A percentile compares a stretch with the other conserved stretches of the same genome.
phyloP scores from a whole-genome alignment of 192 early-diverging fungal genomes.

The Backusella circina region DNA sequence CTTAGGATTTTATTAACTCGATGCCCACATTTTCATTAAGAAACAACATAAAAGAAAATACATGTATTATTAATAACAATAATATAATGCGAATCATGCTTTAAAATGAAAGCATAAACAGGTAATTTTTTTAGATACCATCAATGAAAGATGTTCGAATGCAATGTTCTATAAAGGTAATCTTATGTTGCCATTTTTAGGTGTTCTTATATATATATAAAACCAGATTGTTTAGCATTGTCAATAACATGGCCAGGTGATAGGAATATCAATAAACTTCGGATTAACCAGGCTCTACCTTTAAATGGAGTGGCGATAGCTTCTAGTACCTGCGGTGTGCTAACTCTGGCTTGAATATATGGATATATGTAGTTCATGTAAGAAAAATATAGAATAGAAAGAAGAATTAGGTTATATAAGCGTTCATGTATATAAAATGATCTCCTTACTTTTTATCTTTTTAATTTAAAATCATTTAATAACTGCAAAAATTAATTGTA shows the following conservation, averaged over 20 bases:
- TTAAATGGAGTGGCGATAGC: constrained; percentile 19
- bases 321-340: constrained; percentile 22
- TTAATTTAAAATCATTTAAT: constrained; percentile 17
- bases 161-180: background rate
- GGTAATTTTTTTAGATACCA: too few relatives aligned
- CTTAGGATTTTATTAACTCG: background rate
- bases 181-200: constrained; percentile 2
- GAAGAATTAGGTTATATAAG: background rate
- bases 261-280: constrained; percentile 22
- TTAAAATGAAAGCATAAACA: too few relatives aligned
- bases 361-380: too few relatives aligned
- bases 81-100: too few relatives aligned
- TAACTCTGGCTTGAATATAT: constrained; percentile 2
- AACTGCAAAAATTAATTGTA: constrained; percentile 14
- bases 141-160: too few relatives aligned
- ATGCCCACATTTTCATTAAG: too few relatives aligned
- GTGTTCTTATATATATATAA: constrained; percentile 19
- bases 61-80: too few relatives aligned
- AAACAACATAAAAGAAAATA: too few relatives aligned
- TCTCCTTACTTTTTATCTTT: constrained; percentile 13
- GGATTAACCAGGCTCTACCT: constrained; percentile 21
- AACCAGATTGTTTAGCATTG: constrained; percentile 1
- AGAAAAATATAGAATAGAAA: background rate
- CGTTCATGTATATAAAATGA: background rate
- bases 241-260: constrained; percentile 22